phyloP scores from a whole-genome alignment of 805 yeast genomes.

The Hermanozyma aechmeae region DNA sequence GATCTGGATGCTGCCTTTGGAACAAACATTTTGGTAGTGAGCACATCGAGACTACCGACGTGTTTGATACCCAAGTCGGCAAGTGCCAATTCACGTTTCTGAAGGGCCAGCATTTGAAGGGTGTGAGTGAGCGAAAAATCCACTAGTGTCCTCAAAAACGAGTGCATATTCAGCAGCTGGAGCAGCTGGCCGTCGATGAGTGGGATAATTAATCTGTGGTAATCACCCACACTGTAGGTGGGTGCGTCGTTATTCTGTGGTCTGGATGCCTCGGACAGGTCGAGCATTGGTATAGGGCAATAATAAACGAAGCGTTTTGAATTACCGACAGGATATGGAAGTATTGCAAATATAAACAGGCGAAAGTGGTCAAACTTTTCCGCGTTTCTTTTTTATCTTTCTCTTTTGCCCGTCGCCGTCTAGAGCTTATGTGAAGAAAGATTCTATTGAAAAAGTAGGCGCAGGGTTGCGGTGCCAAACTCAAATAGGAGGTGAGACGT shows the following conservation, averaged over 20 bases:
- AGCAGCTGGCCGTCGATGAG: constrained; percentile 2
- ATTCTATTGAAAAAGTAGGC: no score
- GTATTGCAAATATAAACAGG: neutral
- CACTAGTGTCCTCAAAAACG: constrained; percentile 14
- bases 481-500: no score
- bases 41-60: neutral
- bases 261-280: neutral
- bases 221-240: constrained; percentile 10
- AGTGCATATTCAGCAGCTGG: constrained; percentile 10
- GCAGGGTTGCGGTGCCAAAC: no score
- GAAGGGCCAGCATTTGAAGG: constrained; percentile 12
- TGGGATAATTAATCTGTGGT: constrained; percentile 10
- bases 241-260: neutral
- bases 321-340: neutral
- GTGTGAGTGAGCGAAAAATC: constrained; percentile 17
- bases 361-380: neutral
- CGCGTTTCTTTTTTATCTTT: neutral
- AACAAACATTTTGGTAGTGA: constrained; percentile 1
- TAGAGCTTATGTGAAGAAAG: no score
- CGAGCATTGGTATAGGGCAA: constrained; percentile 1
- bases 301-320: constrained; percentile 1
- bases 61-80: constrained; percentile 8
- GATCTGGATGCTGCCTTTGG: constrained; percentile 1
- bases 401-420: neutral
- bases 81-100: constrained; percentile 16